Evolutionary conservation across 2,329 filamentous ascomycete species (phyloP), one percentile per base, ranked within the genome.

Genomic region (Aspergillus quadrilineatus): DNA sequence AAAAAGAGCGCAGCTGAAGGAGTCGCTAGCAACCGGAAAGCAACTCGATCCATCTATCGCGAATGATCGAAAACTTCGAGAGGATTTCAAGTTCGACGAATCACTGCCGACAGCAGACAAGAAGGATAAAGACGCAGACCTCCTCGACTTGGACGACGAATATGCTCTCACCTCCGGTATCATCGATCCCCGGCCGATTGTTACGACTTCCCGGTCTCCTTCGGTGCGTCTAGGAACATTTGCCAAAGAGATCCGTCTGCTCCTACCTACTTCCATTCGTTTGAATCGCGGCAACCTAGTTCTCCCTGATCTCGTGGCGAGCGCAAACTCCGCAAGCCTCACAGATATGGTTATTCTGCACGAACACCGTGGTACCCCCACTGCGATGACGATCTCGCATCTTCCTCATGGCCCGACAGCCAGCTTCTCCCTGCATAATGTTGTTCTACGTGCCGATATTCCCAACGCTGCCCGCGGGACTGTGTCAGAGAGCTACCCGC

Each of bases 61-160:
- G 54, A 89, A 96, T 69, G 93, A 99, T 76, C 91, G 90, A 74
- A 72, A 83, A 30, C 77, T 99, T 54, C 85, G 92, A 43, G 87
- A 90, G 69, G 91, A 97, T 72, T 97, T 89, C 77, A 92, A 92
- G 70, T 99, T 93, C 72, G 94, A 99, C 71, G 93, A 97, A 75
- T 90, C 90, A 4, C 79, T 85, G 26, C 82, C 91, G 56, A 84
- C 88, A 50, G 49, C 59, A 48, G 66, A 67, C 42, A 67, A 69
- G 46, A 66, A 73, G 22, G 90, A 96, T 68, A 92, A 97, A 72
- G 96, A 96, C 69, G 85, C 87, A 15, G 88, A 92, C 59, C 81
- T 95, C 82, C 88, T 70, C 30, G 92, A 93, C 36, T 85, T 97
- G 44, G 87, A 95, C 49, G 93, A 97, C 67, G 93, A 97, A 77